Conservation (phyloP, 345 rosid species). For the Lepidium aucheri region DNA sequence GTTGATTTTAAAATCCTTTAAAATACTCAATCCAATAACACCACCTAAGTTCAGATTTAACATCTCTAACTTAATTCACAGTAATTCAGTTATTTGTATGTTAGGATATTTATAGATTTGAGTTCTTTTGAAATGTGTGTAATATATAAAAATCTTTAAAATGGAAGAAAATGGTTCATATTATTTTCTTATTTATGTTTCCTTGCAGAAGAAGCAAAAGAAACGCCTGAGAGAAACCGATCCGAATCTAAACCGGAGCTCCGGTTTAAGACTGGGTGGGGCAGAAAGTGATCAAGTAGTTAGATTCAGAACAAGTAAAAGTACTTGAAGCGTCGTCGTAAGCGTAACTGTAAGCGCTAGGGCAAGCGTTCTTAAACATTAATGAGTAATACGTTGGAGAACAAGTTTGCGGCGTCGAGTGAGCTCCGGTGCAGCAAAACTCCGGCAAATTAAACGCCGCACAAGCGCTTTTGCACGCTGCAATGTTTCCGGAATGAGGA, state of each 20-base stretch:
- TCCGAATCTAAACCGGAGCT: neutral
- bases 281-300: conserved; percentile 76
- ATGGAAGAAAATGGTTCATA: neutral
- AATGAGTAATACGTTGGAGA: conserved; percentile 61
- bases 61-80: neutral
- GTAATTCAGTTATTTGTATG: neutral
- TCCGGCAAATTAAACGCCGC: conserved; percentile 62
- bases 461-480: conserved; percentile 86
- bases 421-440: conserved; percentile 77
- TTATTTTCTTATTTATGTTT: neutral
- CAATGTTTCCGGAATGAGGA: conserved; percentile 33
- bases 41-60: too few species aligned
- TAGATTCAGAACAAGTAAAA: conserved; percentile 66
- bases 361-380: conserved; percentile 81
- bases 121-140: neutral
- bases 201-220: conserved; percentile 6
- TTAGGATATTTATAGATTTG: neutral
- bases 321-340: conserved; percentile 85
- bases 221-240: conserved; percentile 4
- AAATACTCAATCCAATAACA: too few species aligned
- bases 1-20: too few species aligned
- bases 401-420: conserved; percentile 68
- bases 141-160: neutral
- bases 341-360: conserved; percentile 85
- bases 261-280: conserved; percentile 20